Conservation (phyloP, 2,329 filamentous ascomycete genomes). For the Ophiognomonia clavigignenti-juglandacearum region DNA sequence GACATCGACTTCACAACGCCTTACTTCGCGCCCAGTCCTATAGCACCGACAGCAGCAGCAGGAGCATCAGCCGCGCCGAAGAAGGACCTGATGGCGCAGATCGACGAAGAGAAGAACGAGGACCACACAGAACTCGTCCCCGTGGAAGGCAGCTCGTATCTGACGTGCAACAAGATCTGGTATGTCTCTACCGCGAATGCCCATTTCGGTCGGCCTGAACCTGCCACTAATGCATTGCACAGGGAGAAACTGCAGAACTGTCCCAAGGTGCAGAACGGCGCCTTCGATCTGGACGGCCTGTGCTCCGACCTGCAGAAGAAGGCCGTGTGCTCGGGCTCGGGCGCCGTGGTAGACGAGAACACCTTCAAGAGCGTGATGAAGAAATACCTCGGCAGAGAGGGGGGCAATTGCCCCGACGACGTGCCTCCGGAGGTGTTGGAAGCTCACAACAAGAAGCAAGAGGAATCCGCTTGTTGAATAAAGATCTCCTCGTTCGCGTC, state of each 20-base stretch:
- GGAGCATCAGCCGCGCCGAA: too few relatives aligned
- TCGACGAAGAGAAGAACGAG: conserved; percentile 69
- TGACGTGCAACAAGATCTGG: conserved; percentile 92
- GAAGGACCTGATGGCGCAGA: conserved; percentile 70
- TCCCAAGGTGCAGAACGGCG: conserved; percentile 81
- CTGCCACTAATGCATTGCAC: conserved; percentile 34
- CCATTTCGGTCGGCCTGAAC: too few relatives aligned
- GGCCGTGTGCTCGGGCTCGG: conserved; percentile 87
- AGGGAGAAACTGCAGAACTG: conserved; percentile 90
- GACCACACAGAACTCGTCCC: conserved; percentile 52
- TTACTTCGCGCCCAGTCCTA: conserved; percentile 60
- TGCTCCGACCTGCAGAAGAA: conserved; percentile 93
- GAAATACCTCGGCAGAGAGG: conserved; percentile 50
- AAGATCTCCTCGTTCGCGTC: background rate
- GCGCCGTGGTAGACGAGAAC: conserved; percentile 81
- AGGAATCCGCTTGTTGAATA: background rate
- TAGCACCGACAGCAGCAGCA: too few relatives aligned
- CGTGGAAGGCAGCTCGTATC: conserved; percentile 53
- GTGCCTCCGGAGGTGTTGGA: background rate
- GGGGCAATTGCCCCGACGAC: conserved; percentile 10
- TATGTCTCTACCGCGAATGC: conserved; percentile 44
- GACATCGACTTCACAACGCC: conserved; percentile 77
- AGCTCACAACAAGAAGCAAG: background rate
- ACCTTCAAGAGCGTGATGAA: conserved; percentile 80
- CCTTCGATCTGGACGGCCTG: conserved; percentile 88